These are phyloP conservation scores for Penicillium sp. DNA, from an alignment of 2,329 filamentous ascomycete genomes.

Conservation along the genomic window DNA sequence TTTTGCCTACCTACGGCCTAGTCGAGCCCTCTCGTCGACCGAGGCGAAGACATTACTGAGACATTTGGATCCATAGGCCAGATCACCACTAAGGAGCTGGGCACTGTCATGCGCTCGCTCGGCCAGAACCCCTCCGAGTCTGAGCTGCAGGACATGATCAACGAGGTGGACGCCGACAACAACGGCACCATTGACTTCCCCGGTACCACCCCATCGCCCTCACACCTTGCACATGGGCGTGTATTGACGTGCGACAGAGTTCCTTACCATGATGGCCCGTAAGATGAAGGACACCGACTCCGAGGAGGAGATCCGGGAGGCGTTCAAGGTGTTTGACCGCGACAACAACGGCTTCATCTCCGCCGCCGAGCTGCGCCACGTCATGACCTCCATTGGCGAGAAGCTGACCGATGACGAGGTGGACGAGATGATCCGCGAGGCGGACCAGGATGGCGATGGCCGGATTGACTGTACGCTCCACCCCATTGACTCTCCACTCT, in stretches of 20 bases:
- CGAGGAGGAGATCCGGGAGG: constrained; percentile 85
- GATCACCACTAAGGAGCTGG: constrained; percentile 88
- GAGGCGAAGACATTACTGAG: constrained; percentile 8
- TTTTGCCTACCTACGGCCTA: constrained; percentile 1
- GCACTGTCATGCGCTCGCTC: constrained; percentile 85
- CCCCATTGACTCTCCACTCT: background rate
- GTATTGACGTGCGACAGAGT: constrained; percentile 56
- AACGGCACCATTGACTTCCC: constrained; percentile 91
- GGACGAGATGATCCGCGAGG: constrained; percentile 90
- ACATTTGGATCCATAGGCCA: constrained; percentile 57
- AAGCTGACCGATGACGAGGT: constrained; percentile 89
- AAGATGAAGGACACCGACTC: constrained; percentile 95
- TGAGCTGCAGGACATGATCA: constrained; percentile 90
- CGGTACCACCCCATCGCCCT: constrained; percentile 51
- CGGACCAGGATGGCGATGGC: constrained; percentile 84
- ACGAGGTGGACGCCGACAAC: constrained; percentile 89
- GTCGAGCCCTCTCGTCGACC: background rate
- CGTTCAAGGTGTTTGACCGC: constrained; percentile 86
- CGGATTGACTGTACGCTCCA: constrained; percentile 73
- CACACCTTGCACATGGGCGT: background rate
- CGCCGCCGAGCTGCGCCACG: constrained; percentile 79
- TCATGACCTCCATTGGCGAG: constrained; percentile 90
- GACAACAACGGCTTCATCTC: constrained; percentile 93
- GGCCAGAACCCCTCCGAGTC: constrained; percentile 89
- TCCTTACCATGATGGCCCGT: constrained; percentile 89